Conservation (phyloP, 768 basidiomycete genomes). For the Antrodiella citrinella region DNA sequence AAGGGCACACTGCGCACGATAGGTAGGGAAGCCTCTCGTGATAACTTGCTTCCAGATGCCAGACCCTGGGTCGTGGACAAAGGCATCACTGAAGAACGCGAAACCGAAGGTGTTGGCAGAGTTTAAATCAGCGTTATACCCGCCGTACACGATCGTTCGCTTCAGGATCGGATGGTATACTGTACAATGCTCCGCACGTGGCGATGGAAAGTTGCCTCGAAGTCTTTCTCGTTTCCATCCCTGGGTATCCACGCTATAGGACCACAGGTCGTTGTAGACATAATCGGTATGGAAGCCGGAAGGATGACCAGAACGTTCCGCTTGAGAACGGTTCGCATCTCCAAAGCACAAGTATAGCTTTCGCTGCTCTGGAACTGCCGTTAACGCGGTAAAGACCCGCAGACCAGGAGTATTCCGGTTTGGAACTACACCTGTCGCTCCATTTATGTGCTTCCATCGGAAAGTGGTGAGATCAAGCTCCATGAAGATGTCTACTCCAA, state of each 20-base stretch:
- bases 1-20: constrained; percentile 25
- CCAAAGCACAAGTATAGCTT: constrained; percentile 26
- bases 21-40: constrained; percentile 30
- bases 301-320: constrained; percentile 13
- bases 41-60: constrained; percentile 27
- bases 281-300: constrained; percentile 16
- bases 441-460: constrained; percentile 1
- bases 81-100: constrained; percentile 31
- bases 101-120: constrained; percentile 15
- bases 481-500: constrained; percentile 4
- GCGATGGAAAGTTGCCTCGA: constrained; percentile 22
- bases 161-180: constrained; percentile 25
- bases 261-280: constrained; percentile 26
- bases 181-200: constrained; percentile 22
- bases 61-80: constrained; percentile 19
- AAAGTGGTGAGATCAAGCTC: not conserved
- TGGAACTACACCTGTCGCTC: not conserved
- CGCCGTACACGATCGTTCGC: constrained; percentile 28
- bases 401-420: constrained; percentile 21
- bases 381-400: constrained; percentile 24
- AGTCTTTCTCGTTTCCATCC: constrained; percentile 24
- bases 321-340: constrained; percentile 23
- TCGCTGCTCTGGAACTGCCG: constrained; percentile 22
- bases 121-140: constrained; percentile 18
- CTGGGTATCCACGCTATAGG: constrained; percentile 19